Evolutionary conservation across 257 asterid genomes (phyloP).

Genomic region (Nicotiana attenuata): DNA sequence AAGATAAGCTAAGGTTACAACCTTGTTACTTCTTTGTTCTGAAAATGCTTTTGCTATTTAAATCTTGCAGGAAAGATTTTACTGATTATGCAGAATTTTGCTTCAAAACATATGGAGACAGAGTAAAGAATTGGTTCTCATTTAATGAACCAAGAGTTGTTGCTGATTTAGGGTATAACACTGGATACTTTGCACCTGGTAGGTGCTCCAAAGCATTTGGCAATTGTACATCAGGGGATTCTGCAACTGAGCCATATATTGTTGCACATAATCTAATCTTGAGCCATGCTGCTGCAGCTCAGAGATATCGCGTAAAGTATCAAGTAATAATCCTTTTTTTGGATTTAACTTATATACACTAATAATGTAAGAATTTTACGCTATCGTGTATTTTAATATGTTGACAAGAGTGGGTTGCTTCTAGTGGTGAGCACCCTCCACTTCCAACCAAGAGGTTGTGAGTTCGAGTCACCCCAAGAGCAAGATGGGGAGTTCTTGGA

Average conservation of each 20-base stretch:
- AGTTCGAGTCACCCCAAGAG: too few relatives aligned
- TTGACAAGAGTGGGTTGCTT: too few relatives aligned
- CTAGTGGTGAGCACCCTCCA: too few relatives aligned
- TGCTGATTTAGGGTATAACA: constrained; percentile 41
- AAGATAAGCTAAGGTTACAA: neutral
- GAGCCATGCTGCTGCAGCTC: constrained; percentile 66
- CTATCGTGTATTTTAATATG: neutral
- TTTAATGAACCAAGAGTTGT: constrained; percentile 62
- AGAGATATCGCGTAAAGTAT: constrained; percentile 59
- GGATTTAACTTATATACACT: neutral
- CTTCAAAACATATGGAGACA: constrained; percentile 56
- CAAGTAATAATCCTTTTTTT: constrained; percentile 32
- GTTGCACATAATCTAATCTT: constrained; percentile 78
- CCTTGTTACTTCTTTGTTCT: neutral
- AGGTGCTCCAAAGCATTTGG: constrained; percentile 77
- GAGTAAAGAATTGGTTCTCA: constrained; percentile 69
- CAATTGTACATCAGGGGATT: constrained; percentile 60
- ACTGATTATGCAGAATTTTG: constrained; percentile 59
- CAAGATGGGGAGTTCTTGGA: too few relatives aligned
- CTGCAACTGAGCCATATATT: constrained; percentile 88
- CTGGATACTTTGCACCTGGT: constrained; percentile 49
- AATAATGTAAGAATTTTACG: neutral
- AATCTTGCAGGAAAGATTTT: constrained; percentile 58
- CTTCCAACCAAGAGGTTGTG: too few relatives aligned
- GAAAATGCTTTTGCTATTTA: neutral